Evolutionary conservation across 441 rosid genomes (phyloP).

Genomic region (Hura crepitans): DNA sequence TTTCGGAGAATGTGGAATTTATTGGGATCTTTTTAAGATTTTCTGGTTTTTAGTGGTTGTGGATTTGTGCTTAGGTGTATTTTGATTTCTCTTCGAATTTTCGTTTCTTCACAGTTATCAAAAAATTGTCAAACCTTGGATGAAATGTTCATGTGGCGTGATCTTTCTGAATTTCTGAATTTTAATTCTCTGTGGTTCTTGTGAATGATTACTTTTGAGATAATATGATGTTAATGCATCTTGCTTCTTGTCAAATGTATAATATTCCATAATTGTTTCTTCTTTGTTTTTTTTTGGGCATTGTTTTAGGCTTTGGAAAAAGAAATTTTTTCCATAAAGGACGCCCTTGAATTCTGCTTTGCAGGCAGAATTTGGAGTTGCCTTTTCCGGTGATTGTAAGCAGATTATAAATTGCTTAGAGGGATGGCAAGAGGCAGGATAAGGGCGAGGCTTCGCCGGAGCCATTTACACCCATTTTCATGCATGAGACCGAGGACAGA

Average conservation of each 20-base stretch:
- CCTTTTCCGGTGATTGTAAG: constrained; percentile 24
- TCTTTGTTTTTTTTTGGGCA: constrained; percentile 4
- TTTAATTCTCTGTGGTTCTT: background rate
- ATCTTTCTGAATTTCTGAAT: constrained; percentile 19
- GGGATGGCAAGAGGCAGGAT: constrained; percentile 64
- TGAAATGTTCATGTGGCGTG: background rate
- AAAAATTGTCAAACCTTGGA: constrained; percentile 20
- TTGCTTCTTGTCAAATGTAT: constrained; percentile 15
- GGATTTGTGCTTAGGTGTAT: constrained; percentile 19
- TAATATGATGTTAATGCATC: background rate
- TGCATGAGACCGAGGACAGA: constrained; percentile 56
- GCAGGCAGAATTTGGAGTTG: constrained; percentile 26
- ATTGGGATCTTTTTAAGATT: constrained; percentile 11
- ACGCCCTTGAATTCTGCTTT: constrained; percentile 20
- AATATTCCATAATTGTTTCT: constrained; percentile 13
- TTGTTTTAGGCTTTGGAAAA: constrained; percentile 27
- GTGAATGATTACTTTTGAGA: background rate
- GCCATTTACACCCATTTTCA: constrained; percentile 76
- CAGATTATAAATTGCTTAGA: constrained; percentile 19
- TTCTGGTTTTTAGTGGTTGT: constrained; percentile 11
- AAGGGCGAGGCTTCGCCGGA: constrained; percentile 68
- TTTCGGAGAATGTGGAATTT: constrained; percentile 16
- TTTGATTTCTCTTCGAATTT: background rate
- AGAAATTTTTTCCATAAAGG: constrained; percentile 18
- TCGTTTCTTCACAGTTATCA: constrained; percentile 8